A percentile compares a stretch with the other conserved stretches of the same genome.
phyloP scores from a whole-genome alignment of 495 filamentous ascomycete genomes.

The Hypoxylon cercidicola region DNA sequence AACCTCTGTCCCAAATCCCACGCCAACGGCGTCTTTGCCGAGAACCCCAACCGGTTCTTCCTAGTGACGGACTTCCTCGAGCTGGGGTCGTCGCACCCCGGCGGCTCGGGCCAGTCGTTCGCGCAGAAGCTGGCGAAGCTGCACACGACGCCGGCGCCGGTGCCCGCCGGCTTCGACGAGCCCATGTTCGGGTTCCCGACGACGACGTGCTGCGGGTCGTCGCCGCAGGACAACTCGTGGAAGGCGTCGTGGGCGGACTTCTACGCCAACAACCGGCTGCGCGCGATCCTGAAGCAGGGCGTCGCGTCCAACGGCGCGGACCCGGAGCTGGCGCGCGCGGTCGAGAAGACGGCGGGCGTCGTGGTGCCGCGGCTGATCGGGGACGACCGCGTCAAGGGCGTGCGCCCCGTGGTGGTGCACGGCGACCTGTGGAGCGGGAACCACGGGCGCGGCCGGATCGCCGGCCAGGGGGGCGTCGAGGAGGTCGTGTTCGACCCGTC shows the following conservation, averaged over 20 bases:
- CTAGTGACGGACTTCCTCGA: slow-evolving; percentile 86
- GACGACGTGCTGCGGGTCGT: slow-evolving; percentile 85
- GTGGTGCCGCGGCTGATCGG: slow-evolving; percentile 81
- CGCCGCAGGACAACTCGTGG: slow-evolving; percentile 79
- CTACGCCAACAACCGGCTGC: slow-evolving; percentile 77
- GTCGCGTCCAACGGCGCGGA: slow-evolving; percentile 73
- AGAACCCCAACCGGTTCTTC: slow-evolving; percentile 66
- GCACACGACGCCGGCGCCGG: slow-evolving; percentile 79
- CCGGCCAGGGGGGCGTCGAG: slow-evolving; percentile 65
- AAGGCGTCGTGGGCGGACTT: slow-evolving; percentile 81
- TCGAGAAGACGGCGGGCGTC: slow-evolving; percentile 67
- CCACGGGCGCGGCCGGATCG: slow-evolving; percentile 72
- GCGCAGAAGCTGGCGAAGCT: slow-evolving; percentile 81
- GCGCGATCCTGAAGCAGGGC: slow-evolving; percentile 67
- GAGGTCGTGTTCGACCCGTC: slow-evolving; percentile 89
- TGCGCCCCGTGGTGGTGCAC: slow-evolving; percentile 81
- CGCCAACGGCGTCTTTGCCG: slow-evolving; percentile 71
- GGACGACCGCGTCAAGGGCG: slow-evolving; percentile 69
- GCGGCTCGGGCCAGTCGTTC: slow-evolving; percentile 62
- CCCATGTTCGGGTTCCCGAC: slow-evolving; percentile 84
- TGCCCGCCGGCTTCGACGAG: slow-evolving; percentile 65
- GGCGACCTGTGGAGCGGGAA: slow-evolving; percentile 95
- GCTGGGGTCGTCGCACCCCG: slow-evolving; percentile 55
- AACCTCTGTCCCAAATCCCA: slow-evolving; percentile 77
- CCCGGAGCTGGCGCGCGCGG: slow-evolving; percentile 64